Base-by-base conservation (phyloP, 78 protist species). In the Monosiga brevicollis region DNA sequence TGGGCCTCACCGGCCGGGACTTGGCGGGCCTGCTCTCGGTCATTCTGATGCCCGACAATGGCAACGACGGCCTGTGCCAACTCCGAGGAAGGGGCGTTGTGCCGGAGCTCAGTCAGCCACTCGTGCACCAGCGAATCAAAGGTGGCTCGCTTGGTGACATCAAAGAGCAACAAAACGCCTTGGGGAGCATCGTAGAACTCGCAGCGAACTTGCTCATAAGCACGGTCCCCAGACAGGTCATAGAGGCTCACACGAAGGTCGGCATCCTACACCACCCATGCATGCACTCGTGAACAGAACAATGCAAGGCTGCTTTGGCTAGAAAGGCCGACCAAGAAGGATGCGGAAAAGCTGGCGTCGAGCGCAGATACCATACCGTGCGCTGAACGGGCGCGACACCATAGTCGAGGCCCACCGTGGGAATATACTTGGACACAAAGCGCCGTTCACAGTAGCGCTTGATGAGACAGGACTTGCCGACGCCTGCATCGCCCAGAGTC, bases 401-500 rank as follows among this genome's bases (percentile, higher is more conserved):
- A 15, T 49, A 49, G 62, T 49, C 62, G 62, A 49, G 6, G 62
- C 62, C 62, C 29, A 49, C 15, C 29, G 62, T 49, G 62, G 62
- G 62, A 6, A 49, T 6, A 15, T 49, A 49, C 15, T 49, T 49
- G 62, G 29, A 20, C 29, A 49, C 62, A 49, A 49, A 49, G 29
- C 62, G 6, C 29, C 62, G 62, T 15, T 49, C 62, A 15, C 62
- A 49, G 62, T 49, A 49, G 29, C 62, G 62, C 62, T 49, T 49
- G 62, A 49, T 49, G 29, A 49, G 62, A 15, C 62, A 49, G 62
- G 29, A 20, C 62, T 49, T 49, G 62, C 62, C 62, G 2, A 81
- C 84, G 0, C 89, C 88, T 6, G 70, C 83, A 34, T 80, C 84
- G 1, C 95, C 94, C 74, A 91, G 42, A 49, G 88, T 55, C 2